These are phyloP conservation scores for Globisporangium iwayamae DNA, from an alignment of 352 stramenopile genomes.

Conservation along the genomic window DNA sequence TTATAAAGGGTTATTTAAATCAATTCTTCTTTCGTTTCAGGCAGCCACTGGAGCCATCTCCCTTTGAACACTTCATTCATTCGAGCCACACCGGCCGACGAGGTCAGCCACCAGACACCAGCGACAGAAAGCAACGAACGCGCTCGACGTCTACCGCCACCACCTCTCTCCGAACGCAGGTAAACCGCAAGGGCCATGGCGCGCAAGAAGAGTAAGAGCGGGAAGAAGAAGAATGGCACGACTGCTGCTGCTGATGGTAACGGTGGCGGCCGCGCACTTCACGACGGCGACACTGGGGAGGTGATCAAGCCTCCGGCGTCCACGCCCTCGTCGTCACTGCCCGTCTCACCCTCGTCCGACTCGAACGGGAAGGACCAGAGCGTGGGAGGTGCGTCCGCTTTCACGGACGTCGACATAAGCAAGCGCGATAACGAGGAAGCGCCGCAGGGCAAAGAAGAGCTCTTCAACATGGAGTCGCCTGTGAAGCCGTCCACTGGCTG, in stretches of 20 bases:
- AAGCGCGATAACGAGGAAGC: neutral
- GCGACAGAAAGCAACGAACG: neutral
- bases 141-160: neutral
- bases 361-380: neutral
- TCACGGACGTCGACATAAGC: neutral
- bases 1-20: neutral
- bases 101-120: neutral
- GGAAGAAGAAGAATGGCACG: neutral
- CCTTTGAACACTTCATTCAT: too few species aligned
- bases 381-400: neutral
- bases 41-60: neutral
- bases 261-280: neutral
- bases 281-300: conserved; percentile 17
- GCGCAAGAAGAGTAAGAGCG: conserved; percentile 17
- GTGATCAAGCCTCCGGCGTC: conserved; percentile 21
- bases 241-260: too few species aligned
- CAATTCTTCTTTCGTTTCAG: neutral
- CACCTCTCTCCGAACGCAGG: neutral
- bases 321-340: conserved; percentile 16
- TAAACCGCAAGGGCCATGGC: neutral
- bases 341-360: conserved; percentile 17
- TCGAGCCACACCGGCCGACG: neutral
- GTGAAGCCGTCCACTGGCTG: neutral
- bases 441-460: neutral
- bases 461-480: neutral